Evolutionary conservation across 2,329 filamentous ascomycete genomes (phyloP).

Genomic region (Neonectria ditissima): DNA sequence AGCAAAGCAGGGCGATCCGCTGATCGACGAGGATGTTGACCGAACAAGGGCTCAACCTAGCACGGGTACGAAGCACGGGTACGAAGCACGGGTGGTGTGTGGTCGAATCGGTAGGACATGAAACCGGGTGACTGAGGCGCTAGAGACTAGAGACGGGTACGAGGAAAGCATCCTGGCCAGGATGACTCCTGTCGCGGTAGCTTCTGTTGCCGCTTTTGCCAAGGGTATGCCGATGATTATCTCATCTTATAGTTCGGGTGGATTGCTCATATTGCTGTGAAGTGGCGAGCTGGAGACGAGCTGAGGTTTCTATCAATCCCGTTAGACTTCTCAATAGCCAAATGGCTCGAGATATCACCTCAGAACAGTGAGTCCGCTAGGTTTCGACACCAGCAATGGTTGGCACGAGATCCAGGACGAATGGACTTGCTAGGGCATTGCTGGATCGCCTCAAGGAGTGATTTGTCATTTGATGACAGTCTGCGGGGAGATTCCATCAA

Average conservation of each 20-base stretch:
- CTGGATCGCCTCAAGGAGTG: neutral
- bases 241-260: neutral
- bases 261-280: neutral
- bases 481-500: neutral
- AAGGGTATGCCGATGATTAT: neutral
- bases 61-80: too few relatives aligned
- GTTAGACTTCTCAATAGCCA: neutral
- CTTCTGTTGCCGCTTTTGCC: constrained; percentile 9
- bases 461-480: neutral
- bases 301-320: neutral
- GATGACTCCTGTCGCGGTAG: neutral
- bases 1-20: neutral
- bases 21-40: neutral
- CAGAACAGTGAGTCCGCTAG: neutral
- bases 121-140: neutral
- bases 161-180: neutral
- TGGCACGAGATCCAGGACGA: neutral
- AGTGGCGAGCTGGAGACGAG: neutral
- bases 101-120: neutral
- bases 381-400: neutral
- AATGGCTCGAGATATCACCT: neutral
- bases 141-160: neutral
- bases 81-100: neutral
- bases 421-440: neutral
- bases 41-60: neutral